Percentiles rank a stretch among this genome's conserved stretches.
phyloP scores from a whole-genome alignment of 345 rosid species.

The Trapa bicornis region DNA sequence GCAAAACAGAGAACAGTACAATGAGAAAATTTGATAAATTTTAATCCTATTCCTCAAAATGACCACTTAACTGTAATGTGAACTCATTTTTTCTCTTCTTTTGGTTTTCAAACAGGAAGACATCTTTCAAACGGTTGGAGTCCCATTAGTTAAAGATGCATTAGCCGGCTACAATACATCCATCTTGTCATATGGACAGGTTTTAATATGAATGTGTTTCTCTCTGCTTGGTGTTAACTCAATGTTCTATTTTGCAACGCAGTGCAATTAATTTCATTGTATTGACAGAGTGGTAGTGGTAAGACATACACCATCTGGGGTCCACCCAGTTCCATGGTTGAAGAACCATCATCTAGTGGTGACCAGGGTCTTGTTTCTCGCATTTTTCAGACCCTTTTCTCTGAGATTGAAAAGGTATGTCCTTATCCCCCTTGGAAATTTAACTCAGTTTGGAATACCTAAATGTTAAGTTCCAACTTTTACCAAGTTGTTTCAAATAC shows the following conservation, averaged over 20 bases:
- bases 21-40: not conserved
- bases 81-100: not conserved
- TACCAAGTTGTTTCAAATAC: not conserved
- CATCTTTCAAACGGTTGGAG: slow-evolving; percentile 61
- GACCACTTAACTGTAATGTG: not conserved
- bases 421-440: slow-evolving; percentile 6
- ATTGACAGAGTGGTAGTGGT: slow-evolving; percentile 78
- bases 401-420: slow-evolving; percentile 66
- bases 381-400: slow-evolving; percentile 63
- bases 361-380: slow-evolving; percentile 87
- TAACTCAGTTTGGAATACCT: not conserved
- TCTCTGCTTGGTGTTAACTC: not conserved
- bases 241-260: not conserved
- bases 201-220: slow-evolving; percentile 6
- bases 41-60: not conserved
- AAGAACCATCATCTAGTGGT: slow-evolving; percentile 62
- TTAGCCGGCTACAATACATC: slow-evolving; percentile 81
- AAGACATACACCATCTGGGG: slow-evolving; percentile 98
- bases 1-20: not conserved
- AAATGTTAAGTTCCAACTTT: not conserved
- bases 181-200: slow-evolving; percentile 88
- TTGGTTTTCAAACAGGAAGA: slow-evolving; percentile 40
- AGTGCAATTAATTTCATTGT: slow-evolving; percentile 5
- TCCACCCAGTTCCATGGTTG: slow-evolving; percentile 89
- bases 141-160: slow-evolving; percentile 68